Evolutionary conservation across 129 eudicot genomes (phyloP), one percentile per base, ranked within the genome.

Genomic region (carrot (Daucus carota)): DNA sequence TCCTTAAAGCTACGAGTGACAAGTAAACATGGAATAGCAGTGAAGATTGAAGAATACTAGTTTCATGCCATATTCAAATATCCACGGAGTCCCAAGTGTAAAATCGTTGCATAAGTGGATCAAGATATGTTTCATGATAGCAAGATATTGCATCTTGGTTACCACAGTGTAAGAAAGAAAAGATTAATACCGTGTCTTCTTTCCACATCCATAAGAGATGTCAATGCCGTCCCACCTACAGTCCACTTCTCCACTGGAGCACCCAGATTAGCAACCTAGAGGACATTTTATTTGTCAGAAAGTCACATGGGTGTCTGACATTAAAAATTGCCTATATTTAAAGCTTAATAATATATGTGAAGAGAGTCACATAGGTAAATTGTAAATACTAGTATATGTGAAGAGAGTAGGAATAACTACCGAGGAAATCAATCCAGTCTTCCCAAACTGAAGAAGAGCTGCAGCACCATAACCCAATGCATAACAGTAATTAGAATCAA

Each of bases 391-490:
- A n/a, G n/a, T n/a, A n/a, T n/a, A n/a, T 54, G 62, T 54, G n/a
- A 17, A 48, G 2, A n/a, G 29, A 54, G 33, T 62, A 63, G 22
- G 11, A 26, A 63, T 63, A 63, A 88, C 3, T 9, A 95, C 99
- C 47, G 99, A 92, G 38, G 99, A 92, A 62, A 95, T 95, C 75
- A 95, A 81, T 76, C 99, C 97, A 11, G 99, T 95, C 80, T 92
- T 95, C 38, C 99, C 97, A 54, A 83, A 80, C 17, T 95, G 94
- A 77, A 95, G 90, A 41, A 95, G 84, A 41, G 90, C 96, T 81
- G 90, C 99, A 89, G 99, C 99, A 70, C 83, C 93, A 85, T 83
- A 92, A 54, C 99, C 99, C 94, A 95, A 85, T 59, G 97, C 97
- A 78, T 95, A 87, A 80, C 99, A 89, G 85, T 95, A 95, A 32